These are phyloP conservation scores for Pycnococcus provasolii DNA, from an alignment of 139 green algal genomes.

Conservation along the genomic window DNA sequence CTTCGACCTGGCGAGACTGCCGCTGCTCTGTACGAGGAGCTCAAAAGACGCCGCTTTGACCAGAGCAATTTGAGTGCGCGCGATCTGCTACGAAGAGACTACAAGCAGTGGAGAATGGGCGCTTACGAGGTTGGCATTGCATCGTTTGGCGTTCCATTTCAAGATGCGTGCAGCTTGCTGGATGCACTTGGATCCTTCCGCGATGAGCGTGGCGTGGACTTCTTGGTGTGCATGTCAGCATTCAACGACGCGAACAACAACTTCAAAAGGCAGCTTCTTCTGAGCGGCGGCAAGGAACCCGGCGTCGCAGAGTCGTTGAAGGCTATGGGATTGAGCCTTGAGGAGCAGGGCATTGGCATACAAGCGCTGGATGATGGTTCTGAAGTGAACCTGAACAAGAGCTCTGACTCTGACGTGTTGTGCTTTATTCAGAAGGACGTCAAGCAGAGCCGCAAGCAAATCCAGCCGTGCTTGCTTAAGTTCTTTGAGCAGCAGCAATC, in stretches of 20 bases:
- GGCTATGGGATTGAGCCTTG: no score
- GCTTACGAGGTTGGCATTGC: neutral
- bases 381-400: no score
- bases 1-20: neutral
- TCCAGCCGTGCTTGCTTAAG: no score
- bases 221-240: neutral
- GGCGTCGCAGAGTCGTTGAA: no score
- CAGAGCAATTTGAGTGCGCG: neutral
- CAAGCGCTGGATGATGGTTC: no score
- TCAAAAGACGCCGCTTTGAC: neutral
- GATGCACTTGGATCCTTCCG: neutral
- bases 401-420: no score
- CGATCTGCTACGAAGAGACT: constrained; percentile 5
- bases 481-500: no score
- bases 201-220: neutral
- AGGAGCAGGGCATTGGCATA: no score
- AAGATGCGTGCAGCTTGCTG: neutral
- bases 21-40: neutral
- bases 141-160: constrained; percentile 4
- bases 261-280: neutral
- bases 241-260: neutral
- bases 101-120: constrained; percentile 6
- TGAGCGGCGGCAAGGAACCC: no score
- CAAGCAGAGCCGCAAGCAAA: no score
- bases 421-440: no score